Conservation (phyloP, 2,329 filamentous ascomycete genomes). For the Pseudogymnoascus sp. region DNA sequence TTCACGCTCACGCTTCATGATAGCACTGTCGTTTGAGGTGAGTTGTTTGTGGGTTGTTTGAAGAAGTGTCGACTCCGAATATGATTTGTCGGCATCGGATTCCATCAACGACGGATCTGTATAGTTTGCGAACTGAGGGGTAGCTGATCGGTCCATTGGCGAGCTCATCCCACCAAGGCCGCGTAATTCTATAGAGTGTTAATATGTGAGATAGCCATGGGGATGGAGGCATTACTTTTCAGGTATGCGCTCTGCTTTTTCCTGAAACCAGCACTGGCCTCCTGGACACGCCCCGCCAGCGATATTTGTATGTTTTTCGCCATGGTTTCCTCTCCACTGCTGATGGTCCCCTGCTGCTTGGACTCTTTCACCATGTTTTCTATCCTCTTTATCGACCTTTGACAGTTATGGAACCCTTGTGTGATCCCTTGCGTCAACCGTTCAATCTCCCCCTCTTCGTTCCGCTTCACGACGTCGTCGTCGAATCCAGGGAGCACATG, state of each 20-base stretch:
- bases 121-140: conserved; percentile 49
- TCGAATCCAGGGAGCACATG: conserved; percentile 95
- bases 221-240: conserved; percentile 56
- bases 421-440: conserved; percentile 85
- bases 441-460: conserved; percentile 87
- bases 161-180: conserved; percentile 57
- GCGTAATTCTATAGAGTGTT: conserved; percentile 54
- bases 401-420: conserved; percentile 79
- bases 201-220: conserved; percentile 9
- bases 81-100: conserved; percentile 86
- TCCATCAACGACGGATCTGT: conserved; percentile 83
- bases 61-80: conserved; percentile 81
- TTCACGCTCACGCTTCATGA: conserved; percentile 87
- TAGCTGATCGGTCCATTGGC: conserved; percentile 46
- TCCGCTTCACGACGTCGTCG: conserved; percentile 80
- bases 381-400: conserved; percentile 78
- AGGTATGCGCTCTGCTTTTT: conserved; percentile 97
- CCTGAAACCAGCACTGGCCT: conserved; percentile 82
- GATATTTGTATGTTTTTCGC: conserved; percentile 92
- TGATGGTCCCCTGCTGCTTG: conserved; percentile 63
- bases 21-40: conserved; percentile 74
- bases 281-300: conserved; percentile 78
- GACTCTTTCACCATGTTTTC: conserved; percentile 81
- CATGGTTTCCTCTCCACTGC: conserved; percentile 85
- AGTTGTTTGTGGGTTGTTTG: conserved; percentile 43